Percentiles rank a stretch among this genome's conserved stretches.
Conservation (phyloP, 2,329 filamentous ascomycete genomes). For the Ceratocystis eucalypticola region DNA sequence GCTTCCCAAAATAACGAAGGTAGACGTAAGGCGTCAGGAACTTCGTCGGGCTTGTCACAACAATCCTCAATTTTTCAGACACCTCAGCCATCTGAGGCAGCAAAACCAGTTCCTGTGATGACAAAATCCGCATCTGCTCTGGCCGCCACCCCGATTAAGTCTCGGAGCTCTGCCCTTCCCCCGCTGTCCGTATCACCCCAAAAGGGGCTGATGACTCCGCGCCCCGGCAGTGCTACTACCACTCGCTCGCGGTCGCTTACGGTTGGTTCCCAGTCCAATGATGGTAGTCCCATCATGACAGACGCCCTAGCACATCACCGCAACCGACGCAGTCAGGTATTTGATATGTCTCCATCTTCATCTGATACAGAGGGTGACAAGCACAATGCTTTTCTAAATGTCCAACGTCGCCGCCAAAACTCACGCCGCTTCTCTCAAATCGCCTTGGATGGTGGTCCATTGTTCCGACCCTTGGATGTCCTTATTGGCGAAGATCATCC, state of each 20-base stretch:
- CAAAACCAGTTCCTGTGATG: conserved; percentile 34
- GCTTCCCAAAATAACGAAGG: conserved; percentile 65
- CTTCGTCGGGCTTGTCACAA: conserved; percentile 70
- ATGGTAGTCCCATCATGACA: conserved; percentile 61
- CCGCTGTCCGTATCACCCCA: conserved; percentile 47
- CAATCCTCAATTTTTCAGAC: conserved; percentile 40
- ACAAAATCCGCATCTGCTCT: conserved; percentile 47
- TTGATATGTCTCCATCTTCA: conserved; percentile 92
- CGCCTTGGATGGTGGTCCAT: conserved; percentile 63
- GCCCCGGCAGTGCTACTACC: conserved; percentile 47
- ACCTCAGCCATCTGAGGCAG: conserved; percentile 6
- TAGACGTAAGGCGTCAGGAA: conserved; percentile 82
- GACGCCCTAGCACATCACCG: conserved; percentile 62
- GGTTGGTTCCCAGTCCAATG: conserved; percentile 88
- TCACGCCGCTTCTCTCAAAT: conserved; percentile 90
- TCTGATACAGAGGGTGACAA: conserved; percentile 95
- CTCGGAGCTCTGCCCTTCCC: conserved; percentile 38
- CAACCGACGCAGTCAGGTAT: conserved; percentile 84
- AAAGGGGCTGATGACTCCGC: conserved; percentile 46
- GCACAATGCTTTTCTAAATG: conserved; percentile 76
- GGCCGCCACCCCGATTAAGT: conserved; percentile 44
- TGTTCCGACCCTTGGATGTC: conserved; percentile 82
- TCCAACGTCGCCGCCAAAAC: conserved; percentile 87
- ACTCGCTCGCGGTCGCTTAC: conserved; percentile 71
- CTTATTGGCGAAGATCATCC: conserved; percentile 97